phyloP scores from a whole-genome alignment of 768 basidiomycete species.

The Boletus vermiculosoides region DNA sequence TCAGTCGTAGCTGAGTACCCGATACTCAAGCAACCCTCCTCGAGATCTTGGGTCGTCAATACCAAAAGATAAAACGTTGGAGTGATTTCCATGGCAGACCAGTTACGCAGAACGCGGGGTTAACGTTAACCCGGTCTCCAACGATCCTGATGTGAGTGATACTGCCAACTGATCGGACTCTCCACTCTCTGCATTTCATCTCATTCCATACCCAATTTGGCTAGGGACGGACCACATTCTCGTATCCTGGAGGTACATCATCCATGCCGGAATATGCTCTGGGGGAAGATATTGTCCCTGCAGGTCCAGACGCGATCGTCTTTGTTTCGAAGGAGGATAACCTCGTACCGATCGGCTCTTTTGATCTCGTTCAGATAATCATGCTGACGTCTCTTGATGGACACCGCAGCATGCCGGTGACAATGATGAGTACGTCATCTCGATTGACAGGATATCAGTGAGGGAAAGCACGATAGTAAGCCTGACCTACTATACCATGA shows the following conservation, averaged over 20 bases:
- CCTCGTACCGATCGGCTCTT: background rate
- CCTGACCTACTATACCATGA: background rate
- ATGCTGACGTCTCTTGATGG: background rate
- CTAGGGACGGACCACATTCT: background rate
- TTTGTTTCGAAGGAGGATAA: background rate
- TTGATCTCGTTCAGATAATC: background rate
- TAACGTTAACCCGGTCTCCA: too few relatives aligned
- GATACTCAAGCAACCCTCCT: background rate
- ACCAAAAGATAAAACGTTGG: background rate
- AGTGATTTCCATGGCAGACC: too few relatives aligned
- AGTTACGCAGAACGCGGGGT: background rate
- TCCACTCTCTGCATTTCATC: background rate
- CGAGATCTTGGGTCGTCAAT: background rate
- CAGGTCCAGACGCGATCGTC: background rate
- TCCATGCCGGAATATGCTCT: background rate
- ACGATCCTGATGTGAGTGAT: background rate
- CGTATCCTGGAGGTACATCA: too few relatives aligned
- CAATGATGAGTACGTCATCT: background rate
- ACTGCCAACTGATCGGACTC: background rate
- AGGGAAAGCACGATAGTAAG: background rate
- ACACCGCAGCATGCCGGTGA: background rate
- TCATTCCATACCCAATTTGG: too few relatives aligned
- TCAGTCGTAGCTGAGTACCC: background rate
- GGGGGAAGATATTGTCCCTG: background rate
- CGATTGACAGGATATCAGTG: background rate